Evolutionary conservation across 441 rosid genomes (phyloP).

Genomic region (Croton laevigatus): DNA sequence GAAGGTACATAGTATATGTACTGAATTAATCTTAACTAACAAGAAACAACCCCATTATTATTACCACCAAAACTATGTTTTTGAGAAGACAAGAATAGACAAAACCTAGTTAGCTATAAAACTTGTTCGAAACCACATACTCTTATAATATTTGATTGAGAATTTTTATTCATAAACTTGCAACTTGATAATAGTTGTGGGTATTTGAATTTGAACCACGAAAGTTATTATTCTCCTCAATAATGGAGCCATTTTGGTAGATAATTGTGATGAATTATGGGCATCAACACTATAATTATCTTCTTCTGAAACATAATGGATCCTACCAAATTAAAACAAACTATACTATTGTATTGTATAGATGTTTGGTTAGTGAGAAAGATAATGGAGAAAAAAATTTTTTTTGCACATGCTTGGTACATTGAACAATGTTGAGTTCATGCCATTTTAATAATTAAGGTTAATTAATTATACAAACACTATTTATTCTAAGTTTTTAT

Average conservation of each 20-base stretch:
- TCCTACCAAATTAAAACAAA: neutral
- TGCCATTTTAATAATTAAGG: neutral
- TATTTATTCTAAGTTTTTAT: neutral
- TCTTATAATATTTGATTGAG: too few species aligned
- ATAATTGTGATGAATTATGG: slow-evolving; percentile 6
- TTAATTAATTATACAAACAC: neutral
- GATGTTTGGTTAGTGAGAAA: slow-evolving; percentile 10
- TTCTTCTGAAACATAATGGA: slow-evolving; percentile 7
- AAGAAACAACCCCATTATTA: neutral
- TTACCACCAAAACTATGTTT: neutral
- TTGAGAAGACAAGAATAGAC: slow-evolving; percentile 17
- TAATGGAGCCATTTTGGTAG: slow-evolving; percentile 8
- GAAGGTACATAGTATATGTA: neutral
- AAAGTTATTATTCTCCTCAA: neutral
- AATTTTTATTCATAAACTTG: neutral
- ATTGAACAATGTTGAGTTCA: slow-evolving; percentile 12
- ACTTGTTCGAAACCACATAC: neutral
- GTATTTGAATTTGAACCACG: neutral
- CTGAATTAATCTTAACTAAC: neutral
- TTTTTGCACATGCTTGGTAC: slow-evolving; percentile 16
- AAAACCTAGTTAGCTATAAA: slow-evolving; percentile 6
- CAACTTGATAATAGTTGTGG: slow-evolving; percentile 11
- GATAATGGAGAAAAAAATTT: neutral
- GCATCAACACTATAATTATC: neutral
- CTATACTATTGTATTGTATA: neutral